These are phyloP conservation scores for Leccinum sublutescens DNA, from an alignment of 768 basidiomycete genomes.

Conservation along the genomic window DNA sequence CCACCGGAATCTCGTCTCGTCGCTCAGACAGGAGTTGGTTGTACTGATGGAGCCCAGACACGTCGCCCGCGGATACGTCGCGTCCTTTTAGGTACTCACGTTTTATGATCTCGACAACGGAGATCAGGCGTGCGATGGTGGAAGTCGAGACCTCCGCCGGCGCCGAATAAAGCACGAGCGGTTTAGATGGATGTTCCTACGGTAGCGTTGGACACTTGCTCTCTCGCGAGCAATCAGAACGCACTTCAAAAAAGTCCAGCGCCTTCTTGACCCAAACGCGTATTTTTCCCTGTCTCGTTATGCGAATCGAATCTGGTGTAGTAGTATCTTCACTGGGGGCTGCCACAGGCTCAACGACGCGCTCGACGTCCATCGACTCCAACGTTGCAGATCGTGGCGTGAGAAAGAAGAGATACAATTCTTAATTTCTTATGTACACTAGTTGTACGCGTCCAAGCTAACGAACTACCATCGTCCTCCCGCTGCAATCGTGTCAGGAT, in stretches of 20 bases:
- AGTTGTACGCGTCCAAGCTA: constrained; percentile 26
- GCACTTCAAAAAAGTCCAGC: constrained; percentile 53
- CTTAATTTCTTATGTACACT: neutral
- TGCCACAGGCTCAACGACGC: neutral
- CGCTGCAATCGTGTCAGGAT: constrained; percentile 36
- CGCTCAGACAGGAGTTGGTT: constrained; percentile 60
- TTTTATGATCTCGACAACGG: constrained; percentile 82
- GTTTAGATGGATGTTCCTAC: constrained; percentile 47
- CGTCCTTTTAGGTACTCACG: constrained; percentile 67
- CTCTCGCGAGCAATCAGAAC: constrained; percentile 16
- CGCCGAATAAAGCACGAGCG: constrained; percentile 59
- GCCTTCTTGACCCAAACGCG: constrained; percentile 51
- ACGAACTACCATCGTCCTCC: constrained; percentile 56
- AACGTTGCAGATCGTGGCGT: constrained; percentile 13
- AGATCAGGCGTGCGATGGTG: constrained; percentile 61
- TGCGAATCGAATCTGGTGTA: constrained; percentile 41
- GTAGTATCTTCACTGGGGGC: constrained; percentile 4
- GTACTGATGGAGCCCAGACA: constrained; percentile 70
- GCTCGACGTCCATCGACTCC: constrained; percentile 19
- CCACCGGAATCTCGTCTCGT: constrained; percentile 22
- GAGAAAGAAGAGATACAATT: constrained; percentile 10
- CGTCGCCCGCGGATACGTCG: constrained; percentile 40
- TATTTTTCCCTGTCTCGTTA: constrained; percentile 57
- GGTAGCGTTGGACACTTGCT: constrained; percentile 6
- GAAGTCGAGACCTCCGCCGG: constrained; percentile 39